These are phyloP conservation scores for Ashbya aceris DNA, from an alignment of 1,139 yeast species.

Conservation along the genomic window DNA sequence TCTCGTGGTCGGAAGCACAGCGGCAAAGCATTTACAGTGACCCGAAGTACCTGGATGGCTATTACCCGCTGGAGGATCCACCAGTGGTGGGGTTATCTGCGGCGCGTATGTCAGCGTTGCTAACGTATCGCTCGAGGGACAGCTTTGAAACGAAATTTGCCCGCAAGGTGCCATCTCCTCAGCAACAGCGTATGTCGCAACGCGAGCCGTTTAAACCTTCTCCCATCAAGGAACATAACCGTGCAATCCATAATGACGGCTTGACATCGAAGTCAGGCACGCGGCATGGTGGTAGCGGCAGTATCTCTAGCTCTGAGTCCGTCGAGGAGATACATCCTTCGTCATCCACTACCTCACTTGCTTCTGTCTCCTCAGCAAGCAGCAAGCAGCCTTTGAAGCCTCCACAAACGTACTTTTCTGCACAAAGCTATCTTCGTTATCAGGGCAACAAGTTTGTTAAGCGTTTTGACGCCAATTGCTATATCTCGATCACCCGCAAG, in stretches of 20 bases:
- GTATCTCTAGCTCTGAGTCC: constrained; percentile 15
- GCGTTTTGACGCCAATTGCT: constrained; percentile 93
- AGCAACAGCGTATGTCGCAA: constrained; percentile 15
- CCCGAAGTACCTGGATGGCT: constrained; percentile 85
- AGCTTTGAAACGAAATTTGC: constrained; percentile 89
- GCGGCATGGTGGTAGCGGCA: neutral
- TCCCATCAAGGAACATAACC: constrained; percentile 38
- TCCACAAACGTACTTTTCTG: constrained; percentile 86
- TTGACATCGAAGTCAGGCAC: constrained; percentile 21
- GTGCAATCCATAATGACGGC: constrained; percentile 65
- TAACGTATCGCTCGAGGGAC: constrained; percentile 86
- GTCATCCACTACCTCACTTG: constrained; percentile 23
- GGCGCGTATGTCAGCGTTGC: constrained; percentile 92
- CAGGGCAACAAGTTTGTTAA: constrained; percentile 86
- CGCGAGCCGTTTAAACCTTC: constrained; percentile 25
- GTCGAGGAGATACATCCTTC: constrained; percentile 16
- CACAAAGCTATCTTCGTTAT: constrained; percentile 86
- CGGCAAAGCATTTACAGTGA: constrained; percentile 92
- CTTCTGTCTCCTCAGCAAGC: constrained; percentile 17
- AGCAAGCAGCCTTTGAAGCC: constrained; percentile 42
- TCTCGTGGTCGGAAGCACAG: constrained; percentile 98
- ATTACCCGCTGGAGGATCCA: constrained; percentile 64
- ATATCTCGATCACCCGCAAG: constrained; percentile 85
- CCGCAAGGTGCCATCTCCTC: constrained; percentile 49
- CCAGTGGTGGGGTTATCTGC: constrained; percentile 87